phyloP scores from a whole-genome alignment of 192 early-diverging fungal genomes.

The Umbelopsis sp. region DNA sequence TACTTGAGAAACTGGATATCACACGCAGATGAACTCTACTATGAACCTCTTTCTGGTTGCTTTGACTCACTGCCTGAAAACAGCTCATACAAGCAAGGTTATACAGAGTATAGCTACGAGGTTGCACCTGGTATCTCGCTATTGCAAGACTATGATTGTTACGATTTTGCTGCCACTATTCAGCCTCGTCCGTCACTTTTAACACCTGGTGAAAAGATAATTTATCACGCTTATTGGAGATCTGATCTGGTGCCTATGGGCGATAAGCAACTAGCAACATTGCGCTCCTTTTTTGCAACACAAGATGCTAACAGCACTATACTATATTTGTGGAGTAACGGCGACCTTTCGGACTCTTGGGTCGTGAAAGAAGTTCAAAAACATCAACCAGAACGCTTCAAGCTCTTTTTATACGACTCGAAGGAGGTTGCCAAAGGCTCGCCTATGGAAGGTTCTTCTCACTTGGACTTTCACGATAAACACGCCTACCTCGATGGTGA shows the following conservation, averaged over 20 bases:
- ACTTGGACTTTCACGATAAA: conserved; percentile 37
- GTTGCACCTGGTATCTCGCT: conserved; percentile 35
- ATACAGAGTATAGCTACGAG: conserved; percentile 26
- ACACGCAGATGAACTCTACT: conserved; percentile 33
- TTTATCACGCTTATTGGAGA: conserved; percentile 49
- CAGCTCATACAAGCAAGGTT: conserved; percentile 24
- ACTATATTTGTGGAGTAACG: conserved; percentile 46
- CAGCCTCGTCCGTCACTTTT: conserved; percentile 5
- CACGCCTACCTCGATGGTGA: conserved; percentile 48
- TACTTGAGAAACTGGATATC: conserved; percentile 44
- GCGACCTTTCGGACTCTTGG: conserved; percentile 25
- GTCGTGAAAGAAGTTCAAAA: conserved; percentile 30
- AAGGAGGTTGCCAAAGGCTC: conserved; percentile 31
- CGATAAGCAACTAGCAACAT: conserved; percentile 40
- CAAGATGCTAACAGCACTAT: conserved; percentile 36
- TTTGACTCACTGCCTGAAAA: conserved; percentile 32
- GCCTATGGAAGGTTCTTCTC: conserved; percentile 35
- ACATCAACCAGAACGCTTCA: conserved; percentile 28
- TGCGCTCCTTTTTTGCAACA: conserved; percentile 46
- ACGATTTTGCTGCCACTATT: conserved; percentile 42
- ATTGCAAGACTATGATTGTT: conserved; percentile 45
- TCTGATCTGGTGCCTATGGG: conserved; percentile 40
- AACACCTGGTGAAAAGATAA: conserved; percentile 6
- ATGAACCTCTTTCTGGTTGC: conserved; percentile 35
- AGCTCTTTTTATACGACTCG: conserved; percentile 23